Base-by-base conservation (phyloP, 176 grass and related monocot genomes). In the Raddia guianensis region DNA sequence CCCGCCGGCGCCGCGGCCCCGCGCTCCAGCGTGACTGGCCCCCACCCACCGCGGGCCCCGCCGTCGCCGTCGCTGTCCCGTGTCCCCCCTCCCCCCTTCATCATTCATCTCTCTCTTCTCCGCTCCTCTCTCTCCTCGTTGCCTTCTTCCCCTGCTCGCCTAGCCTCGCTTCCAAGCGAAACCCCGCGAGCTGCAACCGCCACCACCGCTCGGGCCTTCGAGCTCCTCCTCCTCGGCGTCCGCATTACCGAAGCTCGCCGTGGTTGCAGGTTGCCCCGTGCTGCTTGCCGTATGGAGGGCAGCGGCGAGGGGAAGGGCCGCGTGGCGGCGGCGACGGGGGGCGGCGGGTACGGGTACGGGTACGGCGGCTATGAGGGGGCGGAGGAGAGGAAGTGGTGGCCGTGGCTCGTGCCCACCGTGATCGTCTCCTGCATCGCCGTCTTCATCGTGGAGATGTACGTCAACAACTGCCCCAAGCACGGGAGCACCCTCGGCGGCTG, bases 401-500 rank as follows among this genome's bases (percentile, higher is more conserved):
- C 95, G 43, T 98, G 92, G 95, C 52, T 98, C 34, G 95, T 98
- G 55, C 95, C 95, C 78, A 70, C 85, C 63, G 64, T 95, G n/a
- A 87, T 98, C 65, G 77, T 98, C 9, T 90, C 86, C 20, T 91
- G 92, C 84, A 72, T 98, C 47, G 92, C 72, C 5, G 88, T 98
- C 16, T 98, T 98, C 83, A 65, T 83, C 76, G 86, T 85, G 35
- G 92, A 95, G 95, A 98, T 98, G 92, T 92, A 87, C 45, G 80
- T 95, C 77, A 98, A 98, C 77, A 80, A 98, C 83, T 98, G 95
- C 88, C 88, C 92, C 53, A 77, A 12, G 47, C 83, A 93, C 77
- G 16, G 58, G 12, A 74, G 46, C 32, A 54, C 78, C 35, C 52
- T 74, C 40, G 95, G 84, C 21, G 83, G 46, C 2, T 98, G 95